Conservation (phyloP, 2,329 filamentous ascomycete species). For the Penicillium nordicum region DNA sequence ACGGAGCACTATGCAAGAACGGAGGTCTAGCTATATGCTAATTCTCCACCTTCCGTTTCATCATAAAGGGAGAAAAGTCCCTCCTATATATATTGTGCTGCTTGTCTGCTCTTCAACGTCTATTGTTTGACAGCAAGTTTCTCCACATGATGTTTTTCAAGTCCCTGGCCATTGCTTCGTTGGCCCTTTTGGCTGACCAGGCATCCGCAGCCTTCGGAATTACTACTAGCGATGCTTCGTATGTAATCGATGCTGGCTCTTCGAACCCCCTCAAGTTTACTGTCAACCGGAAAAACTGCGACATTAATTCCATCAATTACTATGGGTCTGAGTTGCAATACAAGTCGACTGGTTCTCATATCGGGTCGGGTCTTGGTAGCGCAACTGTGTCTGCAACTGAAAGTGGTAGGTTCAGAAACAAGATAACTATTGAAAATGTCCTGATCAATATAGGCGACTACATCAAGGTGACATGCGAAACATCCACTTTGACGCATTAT, state of each 20-base stretch:
- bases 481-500: slow-evolving; percentile 62
- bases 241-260: slow-evolving; percentile 50
- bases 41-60: slow-evolving; percentile 17
- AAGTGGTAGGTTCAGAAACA: slow-evolving; percentile 23
- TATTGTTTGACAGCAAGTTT: not conserved
- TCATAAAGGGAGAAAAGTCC: not conserved
- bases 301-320: slow-evolving; percentile 62
- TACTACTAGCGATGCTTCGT: slow-evolving; percentile 26
- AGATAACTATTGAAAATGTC: not conserved
- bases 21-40: not conserved
- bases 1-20: slow-evolving; percentile 1
- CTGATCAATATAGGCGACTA: slow-evolving; percentile 38
- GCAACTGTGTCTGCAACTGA: slow-evolving; percentile 52
- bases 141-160: slow-evolving; percentile 18
- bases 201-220: slow-evolving; percentile 30
- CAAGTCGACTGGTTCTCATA: slow-evolving; percentile 51
- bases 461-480: slow-evolving; percentile 60
- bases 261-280: slow-evolving; percentile 51
- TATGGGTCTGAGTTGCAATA: slow-evolving; percentile 60
- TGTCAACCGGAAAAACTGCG: slow-evolving; percentile 55
- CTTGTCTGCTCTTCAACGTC: not conserved
- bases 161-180: slow-evolving; percentile 14
- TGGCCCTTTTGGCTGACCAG: slow-evolving; percentile 21
- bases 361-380: slow-evolving; percentile 58
- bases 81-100: not conserved